A percentile compares a stretch with the other conserved stretches of the same genome.
Conservation (phyloP, 345 rosid genomes). For the Eucalyptus pauciflora region DNA sequence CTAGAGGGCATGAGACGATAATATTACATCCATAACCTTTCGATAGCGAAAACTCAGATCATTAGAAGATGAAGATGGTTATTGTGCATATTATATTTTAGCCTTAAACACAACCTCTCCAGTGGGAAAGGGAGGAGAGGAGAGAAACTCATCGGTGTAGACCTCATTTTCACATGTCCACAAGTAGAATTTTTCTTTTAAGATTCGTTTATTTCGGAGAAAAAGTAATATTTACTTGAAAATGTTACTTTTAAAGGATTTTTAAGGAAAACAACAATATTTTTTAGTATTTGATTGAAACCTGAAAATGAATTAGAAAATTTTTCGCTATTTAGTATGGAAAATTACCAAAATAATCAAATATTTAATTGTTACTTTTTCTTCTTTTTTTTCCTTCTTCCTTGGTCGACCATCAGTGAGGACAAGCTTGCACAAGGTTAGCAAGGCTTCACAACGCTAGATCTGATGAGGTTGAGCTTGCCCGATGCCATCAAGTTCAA, state of each 20-base stretch:
- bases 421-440: neutral
- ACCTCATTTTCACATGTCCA: neutral
- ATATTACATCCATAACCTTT: neutral
- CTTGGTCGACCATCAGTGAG: fast-evolving
- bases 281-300: too few species aligned
- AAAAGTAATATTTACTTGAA: too few species aligned
- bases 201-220: too few species aligned
- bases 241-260: too few species aligned
- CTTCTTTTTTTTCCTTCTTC: neutral
- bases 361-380: too few species aligned
- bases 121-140: neutral
- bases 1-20: neutral
- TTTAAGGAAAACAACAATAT: too few species aligned
- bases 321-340: too few species aligned
- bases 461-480: neutral
- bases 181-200: too few species aligned
- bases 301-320: too few species aligned
- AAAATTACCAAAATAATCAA: too few species aligned
- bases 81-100: neutral
- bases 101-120: neutral
- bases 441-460: fast-evolving
- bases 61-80: neutral
- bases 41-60: neutral
- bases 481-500: too few species aligned
- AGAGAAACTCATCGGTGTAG: neutral